Percentiles rank a stretch among this genome's conserved stretches.
Conservation (phyloP, 257 asterid genomes). For the Solanum ossicruentum region DNA sequence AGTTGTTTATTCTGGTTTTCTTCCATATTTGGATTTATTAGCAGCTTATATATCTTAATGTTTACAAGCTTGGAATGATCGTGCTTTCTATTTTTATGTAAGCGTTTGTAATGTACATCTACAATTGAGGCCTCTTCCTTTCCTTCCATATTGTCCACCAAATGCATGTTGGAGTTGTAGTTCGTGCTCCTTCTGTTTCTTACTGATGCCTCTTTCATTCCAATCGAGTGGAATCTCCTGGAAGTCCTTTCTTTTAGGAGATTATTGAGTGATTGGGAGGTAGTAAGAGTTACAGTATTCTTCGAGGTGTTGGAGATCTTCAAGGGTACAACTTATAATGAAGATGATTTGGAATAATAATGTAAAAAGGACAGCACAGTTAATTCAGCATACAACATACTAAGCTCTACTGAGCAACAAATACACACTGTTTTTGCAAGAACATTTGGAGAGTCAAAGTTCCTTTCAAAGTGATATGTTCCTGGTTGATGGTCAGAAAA, state of each 20-base stretch:
- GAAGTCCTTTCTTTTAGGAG: neutral
- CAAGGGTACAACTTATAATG: neutral
- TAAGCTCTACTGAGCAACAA: neutral
- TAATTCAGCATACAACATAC: neutral
- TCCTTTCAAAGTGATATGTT: neutral
- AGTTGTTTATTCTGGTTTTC: slow-evolving; percentile 1
- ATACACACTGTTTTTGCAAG: neutral
- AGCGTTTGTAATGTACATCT: neutral
- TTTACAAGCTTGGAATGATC: neutral
- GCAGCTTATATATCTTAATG: neutral
- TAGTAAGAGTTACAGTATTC: neutral
- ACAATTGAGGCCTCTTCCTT: neutral
- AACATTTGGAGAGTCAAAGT: neutral
- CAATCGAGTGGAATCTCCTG: neutral
- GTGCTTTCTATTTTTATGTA: neutral
- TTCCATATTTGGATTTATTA: neutral
- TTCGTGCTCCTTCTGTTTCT: neutral
- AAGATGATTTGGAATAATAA: neutral
- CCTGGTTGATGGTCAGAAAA: neutral
- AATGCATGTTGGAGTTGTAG: neutral
- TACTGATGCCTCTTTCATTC: neutral
- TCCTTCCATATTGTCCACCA: neutral
- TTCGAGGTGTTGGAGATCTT: neutral
- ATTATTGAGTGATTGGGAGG: neutral
- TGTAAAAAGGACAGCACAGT: neutral